Base-by-base conservation (phyloP, 1,284 basidiomycete genomes). In the Apiotrichum laibachii region DNA sequence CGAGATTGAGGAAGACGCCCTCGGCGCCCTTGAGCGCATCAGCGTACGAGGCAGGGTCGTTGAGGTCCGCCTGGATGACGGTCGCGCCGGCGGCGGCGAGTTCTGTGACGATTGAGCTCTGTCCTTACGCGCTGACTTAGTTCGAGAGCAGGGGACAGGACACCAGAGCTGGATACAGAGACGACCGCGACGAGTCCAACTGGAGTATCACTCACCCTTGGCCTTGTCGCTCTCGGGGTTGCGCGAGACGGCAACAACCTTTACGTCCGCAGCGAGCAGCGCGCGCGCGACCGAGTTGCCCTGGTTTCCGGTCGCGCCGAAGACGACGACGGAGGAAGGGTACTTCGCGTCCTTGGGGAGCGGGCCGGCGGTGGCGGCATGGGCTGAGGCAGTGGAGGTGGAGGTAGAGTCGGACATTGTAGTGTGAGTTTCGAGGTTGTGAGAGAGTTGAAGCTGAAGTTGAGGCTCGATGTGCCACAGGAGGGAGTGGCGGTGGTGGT, bases 221-320 rank as follows among this genome's bases (percentile, higher is more conserved):
- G 42, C 22, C 13, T 19, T 34, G 11, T 18, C 1, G 13, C 47
- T 50, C 6, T 22, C 43, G 26, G 53, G 22, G 52, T 67, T 63
- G 18, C 66, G 59, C 10, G 64, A 62, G 35, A 70, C 42, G 5
- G 63, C 68, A 2, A 57, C 40, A 22, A 66, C 62, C 33, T 35
- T 21, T 8, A 26, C n/a, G 16, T 44, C 48, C 12, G 33, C 54
- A 18, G 59, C 45, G n/a, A 66, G 60, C 26, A 31, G 26, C 9
- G 53, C 50, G 15, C 53, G 40, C 15, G 54, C 57, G 15, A 62
- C 60, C 12, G 53, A 50, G 19, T 21, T 37, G 44, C 65, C 62
- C 48, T 64, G 62, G 9, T 60, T 43, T 44, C 58, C 65, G 3
- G 65, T 66, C 15, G 46, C 54, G 44, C 53, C 59, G 37, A 64